Base-by-base conservation (phyloP, 129 eudicot species). In the Flaveria sonorensis region DNA sequence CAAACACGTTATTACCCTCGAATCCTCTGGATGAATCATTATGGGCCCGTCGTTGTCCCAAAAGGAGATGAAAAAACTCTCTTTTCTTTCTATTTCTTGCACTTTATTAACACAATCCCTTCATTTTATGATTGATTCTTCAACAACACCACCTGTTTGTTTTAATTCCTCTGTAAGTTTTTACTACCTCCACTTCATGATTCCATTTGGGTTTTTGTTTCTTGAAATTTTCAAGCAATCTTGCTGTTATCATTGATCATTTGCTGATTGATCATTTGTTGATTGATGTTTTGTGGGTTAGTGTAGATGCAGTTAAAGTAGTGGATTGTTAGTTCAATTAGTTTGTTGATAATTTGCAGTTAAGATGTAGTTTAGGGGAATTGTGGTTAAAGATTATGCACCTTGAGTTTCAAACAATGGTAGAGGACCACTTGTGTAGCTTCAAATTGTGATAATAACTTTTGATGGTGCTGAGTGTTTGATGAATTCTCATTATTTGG, bases 61-160 rank as follows among this genome's bases (percentile, higher is more conserved):
- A 0, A 45, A 11, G 1, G 10, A 13, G 20, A 26, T 13, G 43
- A 28, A 62, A 28, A 28, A 28, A 62, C 43, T 4, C 4, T 4
- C 20, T 62, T 26, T 62, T 62, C 20, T 62, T 62, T 62, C 68
- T 62, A 62, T 5, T 62, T 62, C n/a, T 24, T 21, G 66, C 66
- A 62, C 20, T 19, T 1, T 26, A 26, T 28, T 16, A 11, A 10
- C 32, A 9, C 10, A 20, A 20, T 21, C 15, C 15, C 32, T 20
- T 9, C 50, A 9, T 45, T 45, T 45, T 45, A 45, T 56, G 10
- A 59, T 10, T 62, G 4, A 26, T 62, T 62, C 43, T 62, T 62
- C 10, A 26, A 62, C 43, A 7, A 28, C 14, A 6, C 12, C 68
- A 62, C 39, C 43, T 28, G 20, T 62, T 62, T 62, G 42, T 28